Percentiles rank a stretch among this genome's conserved stretches.
Evolutionary conservation across 2,329 filamentous ascomycete species (phyloP).

Genomic region (Colletotrichum incanum): DNA sequence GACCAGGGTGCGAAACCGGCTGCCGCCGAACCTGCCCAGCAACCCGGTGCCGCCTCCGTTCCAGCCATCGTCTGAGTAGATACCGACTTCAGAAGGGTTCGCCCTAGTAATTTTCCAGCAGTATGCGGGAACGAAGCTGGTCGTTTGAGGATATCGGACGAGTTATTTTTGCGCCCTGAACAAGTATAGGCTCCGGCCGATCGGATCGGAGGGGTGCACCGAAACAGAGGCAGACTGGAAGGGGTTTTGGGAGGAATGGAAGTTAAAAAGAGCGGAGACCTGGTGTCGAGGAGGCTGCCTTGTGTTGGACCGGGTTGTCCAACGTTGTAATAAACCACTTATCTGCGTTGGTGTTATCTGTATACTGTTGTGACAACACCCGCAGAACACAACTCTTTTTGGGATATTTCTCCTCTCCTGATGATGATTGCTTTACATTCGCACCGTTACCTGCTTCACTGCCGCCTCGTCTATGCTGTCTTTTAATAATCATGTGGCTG

Average conservation of each 20-base stretch:
- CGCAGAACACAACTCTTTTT: background rate
- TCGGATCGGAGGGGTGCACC: constrained; percentile 25
- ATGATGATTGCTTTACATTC: background rate
- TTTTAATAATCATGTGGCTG: background rate
- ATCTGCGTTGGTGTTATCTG: constrained; percentile 17
- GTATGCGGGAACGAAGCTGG: background rate
- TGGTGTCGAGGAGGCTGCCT: background rate
- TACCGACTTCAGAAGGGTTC: background rate
- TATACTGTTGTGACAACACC: constrained; percentile 33
- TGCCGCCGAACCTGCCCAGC: constrained; percentile 8
- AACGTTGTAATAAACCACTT: constrained; percentile 14
- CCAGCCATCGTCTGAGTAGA: constrained; percentile 29
- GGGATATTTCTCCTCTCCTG: background rate
- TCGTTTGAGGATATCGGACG: constrained; percentile 15
- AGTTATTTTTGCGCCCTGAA: background rate
- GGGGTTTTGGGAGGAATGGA: background rate
- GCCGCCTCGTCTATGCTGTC: background rate
- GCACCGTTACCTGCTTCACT: background rate
- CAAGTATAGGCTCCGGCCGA: constrained; percentile 31
- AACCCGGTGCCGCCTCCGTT: constrained; percentile 22
- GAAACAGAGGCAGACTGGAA: constrained; percentile 30
- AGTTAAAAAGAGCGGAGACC: background rate
- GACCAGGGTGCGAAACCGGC: constrained; percentile 28
- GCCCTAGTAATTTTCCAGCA: constrained; percentile 17
- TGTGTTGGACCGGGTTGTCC: background rate